Evolutionary conservation across 2,329 filamentous ascomycete genomes (phyloP).

Genomic region (Paramyrothecium sp.): DNA sequence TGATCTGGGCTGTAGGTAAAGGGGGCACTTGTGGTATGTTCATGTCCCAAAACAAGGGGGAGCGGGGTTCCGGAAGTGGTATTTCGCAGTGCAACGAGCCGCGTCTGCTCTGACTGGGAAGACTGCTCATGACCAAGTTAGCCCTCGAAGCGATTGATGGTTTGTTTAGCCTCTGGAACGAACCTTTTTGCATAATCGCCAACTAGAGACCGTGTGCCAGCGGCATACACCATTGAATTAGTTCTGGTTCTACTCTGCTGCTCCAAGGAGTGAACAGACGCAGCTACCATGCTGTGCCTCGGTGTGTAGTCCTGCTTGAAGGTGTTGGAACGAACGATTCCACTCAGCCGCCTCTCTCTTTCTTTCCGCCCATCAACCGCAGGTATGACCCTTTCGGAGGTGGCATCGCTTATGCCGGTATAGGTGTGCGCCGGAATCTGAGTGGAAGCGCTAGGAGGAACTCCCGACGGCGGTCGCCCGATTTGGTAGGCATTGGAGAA

Average conservation of each 20-base stretch:
- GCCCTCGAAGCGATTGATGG: background rate
- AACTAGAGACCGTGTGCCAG: background rate
- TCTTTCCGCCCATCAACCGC: background rate
- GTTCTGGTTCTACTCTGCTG: background rate
- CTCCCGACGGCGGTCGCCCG: slow-evolving; percentile 6
- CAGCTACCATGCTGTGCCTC: background rate
- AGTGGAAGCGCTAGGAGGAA: slow-evolving; percentile 10
- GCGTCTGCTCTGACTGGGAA: background rate
- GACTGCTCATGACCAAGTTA: background rate
- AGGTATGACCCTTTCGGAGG: background rate
- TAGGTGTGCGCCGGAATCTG: background rate
- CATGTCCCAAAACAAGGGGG: background rate
- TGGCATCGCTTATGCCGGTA: slow-evolving; percentile 2
- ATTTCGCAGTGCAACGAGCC: background rate
- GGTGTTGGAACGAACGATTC: background rate
- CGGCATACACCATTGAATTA: background rate
- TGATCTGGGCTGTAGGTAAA: background rate
- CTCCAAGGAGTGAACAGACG: background rate
- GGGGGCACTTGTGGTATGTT: background rate
- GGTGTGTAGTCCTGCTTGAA: background rate
- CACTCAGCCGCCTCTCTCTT: background rate
- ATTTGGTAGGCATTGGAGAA: slow-evolving; percentile 30
- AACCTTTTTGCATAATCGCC: background rate
- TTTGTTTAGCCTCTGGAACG: background rate
- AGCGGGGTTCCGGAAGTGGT: background rate